phyloP scores from a whole-genome alignment of 768 basidiomycete genomes.

The Tricholoma saponaceum region DNA sequence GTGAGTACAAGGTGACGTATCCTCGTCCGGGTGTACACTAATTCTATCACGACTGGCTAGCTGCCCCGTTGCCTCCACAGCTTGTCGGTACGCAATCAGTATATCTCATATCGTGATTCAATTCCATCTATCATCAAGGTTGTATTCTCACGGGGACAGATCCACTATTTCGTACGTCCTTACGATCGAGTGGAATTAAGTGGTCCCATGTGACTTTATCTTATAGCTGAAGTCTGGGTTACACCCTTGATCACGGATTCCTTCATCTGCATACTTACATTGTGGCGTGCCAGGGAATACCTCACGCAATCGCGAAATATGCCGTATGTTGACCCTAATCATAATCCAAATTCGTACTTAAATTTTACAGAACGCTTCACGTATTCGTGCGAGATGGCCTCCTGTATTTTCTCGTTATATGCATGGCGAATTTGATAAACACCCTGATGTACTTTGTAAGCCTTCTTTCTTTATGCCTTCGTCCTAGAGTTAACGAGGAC shows the following conservation, averaged over 20 bases:
- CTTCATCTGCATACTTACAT: conserved; percentile 5
- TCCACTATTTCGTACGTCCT: conserved; percentile 20
- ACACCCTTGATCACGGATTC: conserved; percentile 19
- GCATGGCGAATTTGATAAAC: conserved; percentile 22
- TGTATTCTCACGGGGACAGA: conserved; percentile 22
- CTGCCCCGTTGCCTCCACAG: conserved; percentile 20
- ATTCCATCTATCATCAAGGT: conserved; percentile 8
- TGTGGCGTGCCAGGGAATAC: conserved; percentile 12
- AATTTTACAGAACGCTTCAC: conserved; percentile 12
- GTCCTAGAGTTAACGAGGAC: neutral
- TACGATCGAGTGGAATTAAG: neutral
- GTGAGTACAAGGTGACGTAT: conserved; percentile 9
- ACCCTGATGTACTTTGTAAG: conserved; percentile 24
- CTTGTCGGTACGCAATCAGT: conserved; percentile 15
- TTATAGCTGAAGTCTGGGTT: conserved; percentile 23
- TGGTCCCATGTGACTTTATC: neutral
- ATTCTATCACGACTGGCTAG: conserved; percentile 5
- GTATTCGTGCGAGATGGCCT: conserved; percentile 24
- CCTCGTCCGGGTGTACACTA: neutral
- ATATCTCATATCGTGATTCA: neutral
- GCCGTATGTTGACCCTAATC: conserved; percentile 9
- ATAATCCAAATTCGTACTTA: neutral
- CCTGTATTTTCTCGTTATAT: conserved; percentile 24
- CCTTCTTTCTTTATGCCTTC: neutral
- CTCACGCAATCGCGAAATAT: conserved; percentile 1